A percentile compares a stretch with the other conserved stretches of the same genome.
These are phyloP conservation scores for Fraxinus dipetala DNA, from an alignment of 305 asterid species.

Conservation along the genomic window DNA sequence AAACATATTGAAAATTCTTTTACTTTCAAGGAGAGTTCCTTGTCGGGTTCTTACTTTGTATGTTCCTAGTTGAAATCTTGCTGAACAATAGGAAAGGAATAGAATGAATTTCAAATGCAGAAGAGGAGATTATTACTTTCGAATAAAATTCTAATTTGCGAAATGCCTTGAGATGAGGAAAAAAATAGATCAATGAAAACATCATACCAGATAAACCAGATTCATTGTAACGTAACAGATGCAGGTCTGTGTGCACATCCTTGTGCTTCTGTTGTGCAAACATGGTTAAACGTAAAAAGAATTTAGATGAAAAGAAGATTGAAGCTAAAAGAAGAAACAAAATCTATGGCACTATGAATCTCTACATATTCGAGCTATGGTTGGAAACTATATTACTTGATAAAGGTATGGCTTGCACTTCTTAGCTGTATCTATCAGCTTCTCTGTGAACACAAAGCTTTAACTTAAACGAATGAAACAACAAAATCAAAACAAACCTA, in stretches of 20 bases:
- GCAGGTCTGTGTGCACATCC: neutral
- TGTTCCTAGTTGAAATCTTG: neutral
- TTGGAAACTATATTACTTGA: conserved; percentile 29
- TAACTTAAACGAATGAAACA: conserved; percentile 30
- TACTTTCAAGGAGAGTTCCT: neutral
- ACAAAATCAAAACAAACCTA: conserved; percentile 33
- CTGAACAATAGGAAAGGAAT: neutral
- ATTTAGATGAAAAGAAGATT: neutral
- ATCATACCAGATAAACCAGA: neutral
- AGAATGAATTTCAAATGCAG: neutral
- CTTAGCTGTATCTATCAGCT: conserved; percentile 28
- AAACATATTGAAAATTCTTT: neutral
- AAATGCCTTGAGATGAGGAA: neutral
- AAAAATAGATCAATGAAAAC: neutral
- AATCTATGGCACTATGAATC: conserved; percentile 8
- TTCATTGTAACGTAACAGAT: neutral
- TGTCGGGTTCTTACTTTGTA: neutral
- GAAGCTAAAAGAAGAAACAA: neutral
- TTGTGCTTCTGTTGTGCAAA: neutral
- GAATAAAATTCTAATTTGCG: neutral
- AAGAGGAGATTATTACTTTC: neutral
- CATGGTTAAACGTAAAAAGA: neutral
- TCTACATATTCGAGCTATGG: conserved; percentile 20
- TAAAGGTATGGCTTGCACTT: conserved; percentile 15
- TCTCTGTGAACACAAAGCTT: conserved; percentile 23